Evolutionary conservation across 2,329 filamentous ascomycete genomes (phyloP), one percentile per base, ranked within the genome.

Genomic region (Exophiala calicioides): DNA sequence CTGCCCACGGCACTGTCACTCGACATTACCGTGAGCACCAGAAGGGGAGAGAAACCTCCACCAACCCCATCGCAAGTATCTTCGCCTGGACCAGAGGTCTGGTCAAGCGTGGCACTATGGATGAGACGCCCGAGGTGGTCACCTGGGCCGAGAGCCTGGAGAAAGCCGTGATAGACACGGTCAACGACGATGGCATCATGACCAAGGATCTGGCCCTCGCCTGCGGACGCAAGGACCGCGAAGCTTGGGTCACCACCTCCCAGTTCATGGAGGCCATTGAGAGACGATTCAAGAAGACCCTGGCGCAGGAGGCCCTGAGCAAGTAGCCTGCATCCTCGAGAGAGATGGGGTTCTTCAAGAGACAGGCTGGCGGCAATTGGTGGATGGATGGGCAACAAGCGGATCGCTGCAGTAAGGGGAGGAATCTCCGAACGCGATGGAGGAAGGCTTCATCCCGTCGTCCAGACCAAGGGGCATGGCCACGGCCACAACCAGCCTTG

Each of bases 21-120:
- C 88, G 93, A 64, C 93, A 97, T 79, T 97, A 90, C 83, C 89
- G 93, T 67, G 91, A 97, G 78, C 88, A 97, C 80, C 93, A 97
- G 75, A 96, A 96, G 79, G 93, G 93, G 68, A 84, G 85, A 62
- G 89, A 95, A 74, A 98, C 93, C 46, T 95, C 90, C 33, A 98
- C 93, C 60, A 97, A 98, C 83, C 93, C 93, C 52, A 97, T 97
- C 63, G 93, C 93, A 55, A 95, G 89, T 68, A 97, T 98, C 76
- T 98, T 97, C 70, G 93, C 93, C 64, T 98, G 93, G 93, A 97
- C 93, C 51, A 86, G 93, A 50, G 93, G 93, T 63, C 82, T 98
- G 36, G 75, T 88, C 60, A 93, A 96, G 80, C 88, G 93, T 62
- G 93, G 93, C 62, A 86, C 88, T 75, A 82, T 98, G 58, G 93